Evolutionary conservation across 306 rosid species (phyloP), one percentile per base, ranked within the genome.

Genomic region (Albizia julibrissin): DNA sequence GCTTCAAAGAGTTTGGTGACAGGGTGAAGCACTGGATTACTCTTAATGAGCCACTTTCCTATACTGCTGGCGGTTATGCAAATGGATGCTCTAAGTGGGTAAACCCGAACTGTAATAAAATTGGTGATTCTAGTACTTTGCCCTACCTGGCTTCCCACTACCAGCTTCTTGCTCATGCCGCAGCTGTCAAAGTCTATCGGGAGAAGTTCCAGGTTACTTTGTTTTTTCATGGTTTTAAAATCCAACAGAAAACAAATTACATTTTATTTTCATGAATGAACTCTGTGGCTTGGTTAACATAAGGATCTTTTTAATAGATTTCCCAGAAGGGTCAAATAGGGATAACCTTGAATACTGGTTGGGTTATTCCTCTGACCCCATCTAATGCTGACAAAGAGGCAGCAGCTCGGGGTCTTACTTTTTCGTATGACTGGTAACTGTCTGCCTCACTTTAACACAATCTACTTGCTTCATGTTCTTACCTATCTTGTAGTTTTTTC

Each of bases 1-100:
- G 97, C 83, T 92, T 86, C 49, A 82, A 82, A 83, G 86, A 88
- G 69, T 92, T 92, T 74, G 97, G 97, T 7, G 92, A 92, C 76
- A 80, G 91, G 61, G 94, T 92, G 54, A 92, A 92, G 88, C 80
- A 87, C 66, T 92, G 97, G 97, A 81, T 89, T 58, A 90, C 97
- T 3, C 50, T 89, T 37, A 92, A 92, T 31, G 97, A 92, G 83
- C 97, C 97, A n/a, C 29, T 72, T 31, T 78, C 83, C 1, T 83
- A 83, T 64, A 84, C 75, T 1, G 5, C 72, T 1, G 12, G 0
- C 6, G 93, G 91, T 10, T 90, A 90, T 79, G 80, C 85, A 69
- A 58, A 4, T 15, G 94, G 97, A 69, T 92, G 97, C 78, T 87
- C 91, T 21, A 75, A 79, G 76, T 84, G 82, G 84, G 6, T 65